phyloP scores from a whole-genome alignment of 179 eudicot species.

The Dionaea muscipula region DNA sequence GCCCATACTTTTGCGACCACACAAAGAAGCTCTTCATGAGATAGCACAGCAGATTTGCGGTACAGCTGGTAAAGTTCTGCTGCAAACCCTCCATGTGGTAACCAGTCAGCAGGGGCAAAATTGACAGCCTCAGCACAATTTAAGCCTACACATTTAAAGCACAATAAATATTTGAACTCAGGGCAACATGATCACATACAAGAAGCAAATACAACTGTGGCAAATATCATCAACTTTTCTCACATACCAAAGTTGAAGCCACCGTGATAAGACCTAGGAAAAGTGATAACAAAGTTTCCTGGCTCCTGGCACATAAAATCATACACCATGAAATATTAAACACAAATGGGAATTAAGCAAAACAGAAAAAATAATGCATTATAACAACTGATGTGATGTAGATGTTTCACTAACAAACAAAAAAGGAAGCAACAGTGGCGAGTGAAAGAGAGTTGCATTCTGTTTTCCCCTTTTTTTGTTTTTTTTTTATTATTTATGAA shows the following conservation, averaged over 20 bases:
- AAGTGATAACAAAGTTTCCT: conserved; percentile 93
- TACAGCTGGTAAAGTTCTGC: conserved; percentile 78
- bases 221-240: background rate
- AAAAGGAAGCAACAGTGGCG: too few species aligned
- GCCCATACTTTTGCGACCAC: conserved; percentile 69
- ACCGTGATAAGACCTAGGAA: conserved; percentile 94
- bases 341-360: too few species aligned
- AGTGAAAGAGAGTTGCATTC: too few species aligned
- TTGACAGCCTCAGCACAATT: conserved; percentile 99
- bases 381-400: background rate
- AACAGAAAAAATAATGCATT: background rate
- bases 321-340: conserved; percentile 1
- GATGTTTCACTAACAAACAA: too few species aligned
- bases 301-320: conserved; percentile 56
- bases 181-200: conserved; percentile 2
- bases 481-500: too few species aligned
- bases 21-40: conserved; percentile 92
- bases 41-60: conserved; percentile 82
- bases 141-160: conserved; percentile 46
- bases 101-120: conserved; percentile 99
- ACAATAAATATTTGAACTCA: conserved; percentile 3
- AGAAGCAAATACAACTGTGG: background rate
- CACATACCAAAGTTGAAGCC: conserved; percentile 88
- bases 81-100: conserved; percentile 94
- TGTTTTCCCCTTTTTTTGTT: too few species aligned